Percentiles rank a stretch among this genome's conserved stretches.
phyloP scores from a whole-genome alignment of 352 stramenopile genomes.

The Phytophthora colocasiae region DNA sequence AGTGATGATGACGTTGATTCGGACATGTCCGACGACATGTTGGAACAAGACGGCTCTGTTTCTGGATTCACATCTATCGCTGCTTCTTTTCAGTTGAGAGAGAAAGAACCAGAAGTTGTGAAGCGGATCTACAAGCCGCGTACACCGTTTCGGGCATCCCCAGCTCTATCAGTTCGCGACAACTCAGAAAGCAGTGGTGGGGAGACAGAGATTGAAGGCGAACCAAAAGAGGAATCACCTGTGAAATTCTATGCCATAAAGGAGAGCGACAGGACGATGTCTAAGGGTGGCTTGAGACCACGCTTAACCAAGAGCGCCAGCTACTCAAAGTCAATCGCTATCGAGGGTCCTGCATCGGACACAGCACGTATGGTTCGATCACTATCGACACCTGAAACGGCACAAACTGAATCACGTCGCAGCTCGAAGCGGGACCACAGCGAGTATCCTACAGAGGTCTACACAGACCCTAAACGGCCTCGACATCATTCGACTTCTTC shows the following conservation, averaged over 20 bases:
- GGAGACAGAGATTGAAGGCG: conserved; percentile 70
- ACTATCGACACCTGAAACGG: conserved; percentile 34
- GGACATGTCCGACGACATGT: conserved; percentile 76
- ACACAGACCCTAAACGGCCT: conserved; percentile 30
- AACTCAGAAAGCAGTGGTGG: conserved; percentile 60
- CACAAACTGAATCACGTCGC: not conserved
- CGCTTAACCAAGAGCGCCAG: conserved; percentile 26
- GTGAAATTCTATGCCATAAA: conserved; percentile 7
- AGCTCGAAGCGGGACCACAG: conserved; percentile 23
- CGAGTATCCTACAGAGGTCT: not conserved
- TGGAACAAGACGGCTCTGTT: conserved; percentile 64
- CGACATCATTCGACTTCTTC: conserved; percentile 14
- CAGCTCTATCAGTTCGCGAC: conserved; percentile 33
- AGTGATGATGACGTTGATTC: conserved; percentile 53
- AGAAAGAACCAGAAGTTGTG: conserved; percentile 20
- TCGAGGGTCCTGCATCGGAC: not conserved
- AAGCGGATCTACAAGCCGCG: conserved; percentile 56
- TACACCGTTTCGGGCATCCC: conserved; percentile 38
- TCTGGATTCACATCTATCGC: conserved; percentile 59
- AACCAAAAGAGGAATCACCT: conserved; percentile 49
- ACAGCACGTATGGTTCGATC: conserved; percentile 22
- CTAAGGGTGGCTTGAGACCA: conserved; percentile 2
- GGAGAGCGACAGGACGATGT: not conserved
- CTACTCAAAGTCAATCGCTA: conserved; percentile 13
- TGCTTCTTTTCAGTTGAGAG: conserved; percentile 51